Conservation (phyloP, 768 basidiomycete genomes). For the Galerina sulciceps region DNA sequence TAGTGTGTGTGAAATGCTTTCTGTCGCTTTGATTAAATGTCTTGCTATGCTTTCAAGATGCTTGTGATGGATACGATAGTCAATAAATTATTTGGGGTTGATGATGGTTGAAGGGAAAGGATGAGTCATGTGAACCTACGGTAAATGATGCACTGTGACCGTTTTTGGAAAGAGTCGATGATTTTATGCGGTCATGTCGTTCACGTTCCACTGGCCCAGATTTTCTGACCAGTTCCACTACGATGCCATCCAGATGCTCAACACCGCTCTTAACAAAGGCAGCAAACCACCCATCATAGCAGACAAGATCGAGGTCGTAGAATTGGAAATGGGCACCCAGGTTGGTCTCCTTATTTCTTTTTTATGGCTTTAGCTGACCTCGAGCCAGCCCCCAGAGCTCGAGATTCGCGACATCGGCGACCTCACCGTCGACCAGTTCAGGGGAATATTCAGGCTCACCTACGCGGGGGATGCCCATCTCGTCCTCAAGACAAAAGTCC, state of each 20-base stretch:
- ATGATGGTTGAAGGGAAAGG: no score
- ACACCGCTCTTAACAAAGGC: slow-evolving; percentile 95
- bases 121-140: slow-evolving; percentile 4
- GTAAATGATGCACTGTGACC: no score
- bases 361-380: slow-evolving; percentile 2
- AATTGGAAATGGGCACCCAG: slow-evolving; percentile 98
- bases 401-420: slow-evolving; percentile 98
- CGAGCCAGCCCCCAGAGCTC: slow-evolving; percentile 85
- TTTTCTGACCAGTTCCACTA: slow-evolving; percentile 97
- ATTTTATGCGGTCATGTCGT: slow-evolving; percentile 60
- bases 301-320: slow-evolving; percentile 96
- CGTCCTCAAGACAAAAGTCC: slow-evolving; percentile 87
- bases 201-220: slow-evolving; percentile 94
- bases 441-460: slow-evolving; percentile 94
- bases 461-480: slow-evolving; percentile 95
- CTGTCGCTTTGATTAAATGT: no score
- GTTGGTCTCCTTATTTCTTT: slow-evolving; percentile 43
- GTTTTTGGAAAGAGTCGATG: slow-evolving; percentile 3
- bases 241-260: slow-evolving; percentile 96
- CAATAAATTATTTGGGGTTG: no score
- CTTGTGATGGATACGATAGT: no score
- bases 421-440: slow-evolving; percentile 91
- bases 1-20: no score
- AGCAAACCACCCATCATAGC: slow-evolving; percentile 97
- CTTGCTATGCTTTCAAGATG: no score